A percentile compares a stretch with the other conserved stretches of the same genome.
phyloP scores from a whole-genome alignment of 2,329 filamentous ascomycete species.

The Verticillium zaregamsianum region DNA sequence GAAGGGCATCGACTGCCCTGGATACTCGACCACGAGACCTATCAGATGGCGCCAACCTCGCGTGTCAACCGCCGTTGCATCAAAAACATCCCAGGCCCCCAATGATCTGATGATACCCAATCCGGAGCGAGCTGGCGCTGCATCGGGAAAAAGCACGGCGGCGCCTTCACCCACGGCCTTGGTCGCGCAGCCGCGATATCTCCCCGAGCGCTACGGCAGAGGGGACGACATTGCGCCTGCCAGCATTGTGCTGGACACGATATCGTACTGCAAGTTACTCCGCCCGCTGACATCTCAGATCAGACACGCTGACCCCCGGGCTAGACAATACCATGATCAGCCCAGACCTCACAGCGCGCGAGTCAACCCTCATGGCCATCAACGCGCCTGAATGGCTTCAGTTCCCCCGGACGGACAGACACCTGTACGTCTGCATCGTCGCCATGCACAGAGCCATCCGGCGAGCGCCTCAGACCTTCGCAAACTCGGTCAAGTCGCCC shows the following conservation, averaged over 20 bases:
- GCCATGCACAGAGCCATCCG: not conserved
- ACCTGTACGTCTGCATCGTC: slow-evolving; percentile 1
- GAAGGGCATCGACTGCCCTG: not conserved
- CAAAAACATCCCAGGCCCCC: not conserved
- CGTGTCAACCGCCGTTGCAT: not conserved
- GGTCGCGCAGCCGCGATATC: not conserved
- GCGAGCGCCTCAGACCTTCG: not conserved
- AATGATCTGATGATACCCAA: not conserved
- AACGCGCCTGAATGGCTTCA: not conserved
- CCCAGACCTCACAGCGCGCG: not conserved
- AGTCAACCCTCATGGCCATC: not conserved
- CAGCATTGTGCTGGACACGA: not conserved
- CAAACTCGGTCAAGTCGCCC: not conserved
- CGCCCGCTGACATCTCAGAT: too few relatives aligned
- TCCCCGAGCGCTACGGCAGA: not conserved
- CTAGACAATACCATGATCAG: not conserved
- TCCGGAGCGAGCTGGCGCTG: not conserved
- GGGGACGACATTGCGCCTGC: not conserved
- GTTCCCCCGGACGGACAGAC: not conserved
- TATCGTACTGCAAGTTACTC: not conserved
- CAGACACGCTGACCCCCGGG: not conserved
- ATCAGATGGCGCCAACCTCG: not conserved
- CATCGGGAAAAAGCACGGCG: not conserved
- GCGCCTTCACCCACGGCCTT: not conserved
- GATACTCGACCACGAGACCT: not conserved